These are phyloP conservation scores for Trypanosoma platydactyli DNA, from an alignment of 208 protist genomes.

Conservation along the genomic window DNA sequence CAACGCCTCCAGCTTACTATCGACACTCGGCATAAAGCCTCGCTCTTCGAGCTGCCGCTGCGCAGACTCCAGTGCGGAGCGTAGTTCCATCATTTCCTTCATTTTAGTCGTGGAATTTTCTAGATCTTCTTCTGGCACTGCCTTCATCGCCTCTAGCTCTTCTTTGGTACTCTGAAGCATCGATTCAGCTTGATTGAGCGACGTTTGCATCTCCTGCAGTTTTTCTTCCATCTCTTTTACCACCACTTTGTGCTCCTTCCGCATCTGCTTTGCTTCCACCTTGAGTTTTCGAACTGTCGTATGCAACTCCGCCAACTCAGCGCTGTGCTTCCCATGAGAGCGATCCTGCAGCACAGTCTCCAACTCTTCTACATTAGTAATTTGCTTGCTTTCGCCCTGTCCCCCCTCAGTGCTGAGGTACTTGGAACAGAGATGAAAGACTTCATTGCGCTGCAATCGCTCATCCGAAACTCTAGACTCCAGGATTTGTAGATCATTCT, in stretches of 20 bases:
- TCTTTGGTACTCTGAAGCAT: conserved; percentile 13
- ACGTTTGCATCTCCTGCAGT: conserved; percentile 9
- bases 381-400: conserved; percentile 28
- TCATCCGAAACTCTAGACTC: conserved; percentile 49
- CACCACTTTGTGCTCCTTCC: conserved; percentile 28
- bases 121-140: not conserved
- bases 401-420: conserved; percentile 43
- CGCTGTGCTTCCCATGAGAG: conserved; percentile 37
- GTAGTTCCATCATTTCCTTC: conserved; percentile 21
- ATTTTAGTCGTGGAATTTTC: not conserved
- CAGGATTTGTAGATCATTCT: conserved; percentile 69
- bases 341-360: conserved; percentile 42
- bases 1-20: conserved; percentile 19
- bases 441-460: conserved; percentile 47
- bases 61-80: conserved; percentile 20
- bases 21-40: conserved; percentile 12
- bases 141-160: conserved; percentile 13
- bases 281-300: conserved; percentile 45
- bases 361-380: conserved; percentile 48
- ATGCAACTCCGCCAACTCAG: conserved; percentile 41
- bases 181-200: conserved; percentile 18
- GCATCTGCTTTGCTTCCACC: conserved; percentile 43
- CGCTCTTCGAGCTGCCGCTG: conserved; percentile 17
- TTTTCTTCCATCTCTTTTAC: conserved; percentile 33
- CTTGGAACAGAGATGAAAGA: conserved; percentile 52